Evolutionary conservation across 75 land plant species (phyloP).

Genomic region (Cupressus sempervirens): DNA sequence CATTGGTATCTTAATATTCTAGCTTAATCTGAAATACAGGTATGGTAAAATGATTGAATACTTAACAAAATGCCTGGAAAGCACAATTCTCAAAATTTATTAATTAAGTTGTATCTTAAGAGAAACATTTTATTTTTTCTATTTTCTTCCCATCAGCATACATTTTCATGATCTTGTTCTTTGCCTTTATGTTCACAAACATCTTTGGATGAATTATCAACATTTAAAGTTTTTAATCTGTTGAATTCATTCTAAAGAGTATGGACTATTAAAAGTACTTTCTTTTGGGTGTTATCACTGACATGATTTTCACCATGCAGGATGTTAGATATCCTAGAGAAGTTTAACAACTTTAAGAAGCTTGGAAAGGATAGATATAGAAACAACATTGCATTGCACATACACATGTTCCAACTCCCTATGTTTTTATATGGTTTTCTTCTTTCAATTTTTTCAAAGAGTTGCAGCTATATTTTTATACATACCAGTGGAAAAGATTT

Average conservation of each 20-base stretch:
- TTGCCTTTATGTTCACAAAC: neutral
- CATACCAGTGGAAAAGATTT: no score
- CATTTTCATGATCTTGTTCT: neutral
- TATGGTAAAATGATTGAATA: no score
- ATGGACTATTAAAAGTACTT: neutral
- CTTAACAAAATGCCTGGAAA: neutral
- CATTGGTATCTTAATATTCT: no score
- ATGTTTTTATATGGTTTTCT: no score
- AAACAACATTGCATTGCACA: no score
- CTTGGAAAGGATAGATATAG: no score
- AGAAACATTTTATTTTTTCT: neutral
- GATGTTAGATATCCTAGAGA: conserved; percentile 94
- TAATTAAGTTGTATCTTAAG: neutral
- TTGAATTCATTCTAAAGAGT: neutral
- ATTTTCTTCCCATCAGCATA: neutral
- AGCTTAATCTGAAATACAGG: no score
- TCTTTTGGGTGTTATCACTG: neutral
- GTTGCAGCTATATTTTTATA: no score
- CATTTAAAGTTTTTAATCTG: neutral
- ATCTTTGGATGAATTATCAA: neutral
- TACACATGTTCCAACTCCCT: no score
- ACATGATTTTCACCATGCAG: conserved; percentile 28
- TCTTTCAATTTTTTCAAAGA: no score
- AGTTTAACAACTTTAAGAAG: no score
- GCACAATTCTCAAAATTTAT: neutral